These are phyloP conservation scores for Pholiota molesta DNA, from an alignment of 768 basidiomycete genomes.

Conservation along the genomic window DNA sequence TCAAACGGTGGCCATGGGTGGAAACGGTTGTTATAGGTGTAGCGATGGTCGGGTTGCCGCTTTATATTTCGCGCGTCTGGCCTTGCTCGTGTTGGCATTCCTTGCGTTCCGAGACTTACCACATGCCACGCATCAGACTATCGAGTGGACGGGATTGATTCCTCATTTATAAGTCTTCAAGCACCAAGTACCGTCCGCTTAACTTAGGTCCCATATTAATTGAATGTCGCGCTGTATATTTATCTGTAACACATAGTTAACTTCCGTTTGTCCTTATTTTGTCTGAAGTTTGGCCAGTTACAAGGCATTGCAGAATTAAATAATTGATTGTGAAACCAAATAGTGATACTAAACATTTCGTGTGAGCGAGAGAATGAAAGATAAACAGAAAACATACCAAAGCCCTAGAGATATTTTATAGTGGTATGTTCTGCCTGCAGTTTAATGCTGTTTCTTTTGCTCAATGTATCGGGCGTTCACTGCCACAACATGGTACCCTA, in stretches of 20 bases:
- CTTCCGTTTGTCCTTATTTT: background rate
- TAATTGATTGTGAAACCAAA: background rate
- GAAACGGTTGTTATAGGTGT: background rate
- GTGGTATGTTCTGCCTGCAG: background rate
- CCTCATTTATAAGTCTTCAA: background rate
- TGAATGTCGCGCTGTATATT: background rate
- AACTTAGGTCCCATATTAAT: no score
- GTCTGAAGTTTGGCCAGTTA: no score
- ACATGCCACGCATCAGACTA: background rate
- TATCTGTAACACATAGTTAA: background rate
- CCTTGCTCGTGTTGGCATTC: background rate
- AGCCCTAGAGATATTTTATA: background rate
- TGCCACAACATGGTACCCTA: slow-evolving; percentile 88
- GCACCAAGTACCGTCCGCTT: no score
- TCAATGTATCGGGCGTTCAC: slow-evolving; percentile 65
- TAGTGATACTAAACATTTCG: background rate
- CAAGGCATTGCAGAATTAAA: no score
- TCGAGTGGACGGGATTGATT: background rate
- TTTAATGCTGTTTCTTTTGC: slow-evolving; percentile 18
- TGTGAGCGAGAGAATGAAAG: background rate
- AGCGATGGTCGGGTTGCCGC: background rate
- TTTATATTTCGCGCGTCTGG: background rate
- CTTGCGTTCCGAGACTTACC: background rate
- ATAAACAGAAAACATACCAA: background rate
- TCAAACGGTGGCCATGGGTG: background rate